phyloP scores from a whole-genome alignment of 371 early-diverging fungal species.

The Zancudomyces culisetae region DNA sequence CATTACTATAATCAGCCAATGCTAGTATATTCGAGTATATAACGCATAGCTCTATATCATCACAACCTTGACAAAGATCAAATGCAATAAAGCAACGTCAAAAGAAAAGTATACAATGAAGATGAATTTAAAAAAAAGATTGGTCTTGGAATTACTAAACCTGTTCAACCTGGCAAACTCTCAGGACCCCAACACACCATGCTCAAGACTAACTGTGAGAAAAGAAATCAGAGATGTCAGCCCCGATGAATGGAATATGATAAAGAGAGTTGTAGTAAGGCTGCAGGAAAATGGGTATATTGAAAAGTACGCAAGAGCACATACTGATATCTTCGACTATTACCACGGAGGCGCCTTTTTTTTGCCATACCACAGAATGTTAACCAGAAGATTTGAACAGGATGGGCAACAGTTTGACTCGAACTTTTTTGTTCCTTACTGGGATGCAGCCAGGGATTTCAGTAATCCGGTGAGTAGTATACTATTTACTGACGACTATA shows the following conservation, averaged over 20 bases:
- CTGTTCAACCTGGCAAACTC: slow-evolving; percentile 2
- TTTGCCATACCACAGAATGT: slow-evolving; percentile 24
- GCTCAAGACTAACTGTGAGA: slow-evolving; percentile 13
- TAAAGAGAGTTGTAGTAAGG: slow-evolving; percentile 8
- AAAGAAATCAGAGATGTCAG: slow-evolving; percentile 20
- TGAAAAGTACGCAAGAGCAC: slow-evolving; percentile 17
- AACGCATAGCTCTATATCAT: too few species aligned
- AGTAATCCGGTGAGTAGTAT: slow-evolving; percentile 14
- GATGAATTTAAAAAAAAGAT: too few species aligned
- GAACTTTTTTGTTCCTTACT: slow-evolving; percentile 17
- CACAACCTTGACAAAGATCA: too few species aligned
- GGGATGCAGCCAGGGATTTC: slow-evolving; percentile 22
- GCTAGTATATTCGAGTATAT: too few species aligned
- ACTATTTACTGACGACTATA: slow-evolving; percentile 6
- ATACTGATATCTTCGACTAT: slow-evolving; percentile 11
- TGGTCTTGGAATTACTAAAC: too few species aligned
- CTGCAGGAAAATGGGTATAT: slow-evolving; percentile 14
- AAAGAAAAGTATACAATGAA: too few species aligned
- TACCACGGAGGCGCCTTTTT: slow-evolving; percentile 21
- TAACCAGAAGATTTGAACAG: slow-evolving; percentile 22
- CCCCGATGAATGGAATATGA: slow-evolving; percentile 13
- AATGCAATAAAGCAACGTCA: too few species aligned
- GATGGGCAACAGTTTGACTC: slow-evolving; percentile 17
- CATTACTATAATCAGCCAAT: too few species aligned
- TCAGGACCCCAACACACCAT: slow-evolving; percentile 16